phyloP scores from a whole-genome alignment of 768 basidiomycete genomes.

The Hygrophoropsis aurantiaca region DNA sequence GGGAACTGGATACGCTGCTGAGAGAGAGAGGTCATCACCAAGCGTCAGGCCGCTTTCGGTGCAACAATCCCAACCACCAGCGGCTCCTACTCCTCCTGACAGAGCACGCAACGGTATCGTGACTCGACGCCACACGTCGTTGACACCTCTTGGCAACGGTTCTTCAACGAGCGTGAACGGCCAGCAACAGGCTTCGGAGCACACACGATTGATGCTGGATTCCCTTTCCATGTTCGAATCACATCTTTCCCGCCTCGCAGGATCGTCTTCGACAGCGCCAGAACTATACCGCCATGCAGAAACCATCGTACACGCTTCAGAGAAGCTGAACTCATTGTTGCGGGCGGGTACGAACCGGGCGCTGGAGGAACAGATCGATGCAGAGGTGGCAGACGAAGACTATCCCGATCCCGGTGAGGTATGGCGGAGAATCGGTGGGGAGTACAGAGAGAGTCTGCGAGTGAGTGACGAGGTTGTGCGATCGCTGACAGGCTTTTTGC shows the following conservation, averaged over 20 bases:
- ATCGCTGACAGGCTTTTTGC: slow-evolving; percentile 69
- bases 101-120: slow-evolving; percentile 8
- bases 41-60: slow-evolving; percentile 8
- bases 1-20: slow-evolving; percentile 8
- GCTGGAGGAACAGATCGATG: slow-evolving; percentile 71
- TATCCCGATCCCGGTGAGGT: slow-evolving; percentile 47
- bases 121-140: slow-evolving; percentile 12
- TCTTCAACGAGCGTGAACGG: slow-evolving; percentile 8
- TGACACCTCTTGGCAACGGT: slow-evolving; percentile 17
- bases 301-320: slow-evolving; percentile 62
- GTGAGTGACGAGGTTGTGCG: slow-evolving; percentile 79
- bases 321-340: slow-evolving; percentile 63
- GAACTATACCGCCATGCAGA: slow-evolving; percentile 66
- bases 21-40: slow-evolving; percentile 18
- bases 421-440: slow-evolving; percentile 69
- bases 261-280: slow-evolving; percentile 40
- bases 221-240: slow-evolving; percentile 69
- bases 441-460: slow-evolving; percentile 69
- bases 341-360: slow-evolving; percentile 55
- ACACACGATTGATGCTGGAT: slow-evolving; percentile 69
- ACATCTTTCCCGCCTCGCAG: slow-evolving; percentile 56
- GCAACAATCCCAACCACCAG: slow-evolving; percentile 13
- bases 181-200: slow-evolving; percentile 45
- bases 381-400: slow-evolving; percentile 60
- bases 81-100: slow-evolving; percentile 11